Evolutionary conservation across 1,284 basidiomycete species (phyloP), one percentile per base, ranked within the genome.

Genomic region (Cutaneotrichosporon mucoides): DNA sequence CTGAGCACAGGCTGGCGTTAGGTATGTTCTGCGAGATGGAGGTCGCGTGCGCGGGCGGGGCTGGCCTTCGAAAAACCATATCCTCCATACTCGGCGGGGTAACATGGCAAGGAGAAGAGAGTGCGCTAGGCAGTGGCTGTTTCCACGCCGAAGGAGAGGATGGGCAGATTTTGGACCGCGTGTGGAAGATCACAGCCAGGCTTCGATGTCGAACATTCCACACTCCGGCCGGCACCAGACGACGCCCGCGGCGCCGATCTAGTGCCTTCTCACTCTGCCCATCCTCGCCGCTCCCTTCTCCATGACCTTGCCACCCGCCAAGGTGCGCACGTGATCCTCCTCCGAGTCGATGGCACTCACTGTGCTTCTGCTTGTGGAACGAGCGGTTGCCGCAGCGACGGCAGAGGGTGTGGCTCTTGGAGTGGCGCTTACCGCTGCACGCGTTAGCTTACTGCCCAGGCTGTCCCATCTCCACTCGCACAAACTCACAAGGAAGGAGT

Each of bases 331-430:
- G 16, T n/a, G 24, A 42, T 50, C 47, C 41, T 15, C 13, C 24
- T 24, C 24, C 24, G 24, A 24, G 24, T 38, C 12, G 13, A 3
- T 24, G 41, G 42, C 8, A 83, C 88, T 72, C 65, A 93, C 92
- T 88, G 85, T 96, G 92, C 85, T 97, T 89, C 82, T 97, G 94
- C 81, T 86, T 88, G 86, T 97, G 94, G 85, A 96, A 93, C 45
- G 91, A 84, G 66, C 92, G 87, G 80, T 86, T 84, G 71, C 92
- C 91, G 82, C 93, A 97, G 76, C 93, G 89, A 77, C 92, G 85
- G 85, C 92, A 96, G 73, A 95, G 86, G 64, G 93, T 96, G 86
- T 98, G 95, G 76, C 91, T 88, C 86, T 99, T 99, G 75, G 92
- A 92, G 88, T 96, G 94, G 79, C 90, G 85, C 85, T 94, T 94